Evolutionary conservation across 495 filamentous ascomycete species (phyloP), one percentile per base, ranked within the genome.

Genomic region (Aspergillus leporis): DNA sequence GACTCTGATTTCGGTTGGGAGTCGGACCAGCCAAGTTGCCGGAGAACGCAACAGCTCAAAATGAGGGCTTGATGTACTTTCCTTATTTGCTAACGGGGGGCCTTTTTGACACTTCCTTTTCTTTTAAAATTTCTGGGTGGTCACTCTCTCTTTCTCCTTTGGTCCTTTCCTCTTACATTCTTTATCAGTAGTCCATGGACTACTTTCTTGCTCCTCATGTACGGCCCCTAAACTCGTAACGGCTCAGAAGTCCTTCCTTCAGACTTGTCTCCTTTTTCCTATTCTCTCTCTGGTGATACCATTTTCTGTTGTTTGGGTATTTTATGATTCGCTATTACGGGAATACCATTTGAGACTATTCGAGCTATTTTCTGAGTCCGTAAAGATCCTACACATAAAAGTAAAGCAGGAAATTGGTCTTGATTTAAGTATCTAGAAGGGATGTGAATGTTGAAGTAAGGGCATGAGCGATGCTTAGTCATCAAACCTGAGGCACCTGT

Each of bases 1-100:
- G 70, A 73, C 30, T 68, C 72, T 38, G 73, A 78, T 52, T 58
- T 71, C 55, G 72, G 64, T 10, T 76, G 75, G 73, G 48, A 66
- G 53, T 74, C 72, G 16, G 72, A 77, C 31, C 67, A 69, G 56
- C 69, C 71, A n/a, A 72, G 62, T 55, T 7, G 62, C 31, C 28
- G 18, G 25, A 50, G 56, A 30, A 14, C 7, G n/a, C 50, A 21
- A 34, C 51, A 1, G 49, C 28, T 21, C 28, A 31, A 30, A 13
- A 36, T 38, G 36, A 49, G 55, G 40, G 46, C 18, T 54, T 34
- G 25, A 54, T 30, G 5, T 36, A 36, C 34, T 36, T 36, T 14
- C 13, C 8, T 36, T 10, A 36, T 12, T 36, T 10, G 13, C 2
- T 36, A 10, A 5, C 9, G 34, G 34, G 3, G 34, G 13, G 40